Percentiles rank a stretch among this genome's conserved stretches.
Evolutionary conservation across 192 early-diverging fungal species (phyloP).

Genomic region (Rhizoclosmatium globosum): DNA sequence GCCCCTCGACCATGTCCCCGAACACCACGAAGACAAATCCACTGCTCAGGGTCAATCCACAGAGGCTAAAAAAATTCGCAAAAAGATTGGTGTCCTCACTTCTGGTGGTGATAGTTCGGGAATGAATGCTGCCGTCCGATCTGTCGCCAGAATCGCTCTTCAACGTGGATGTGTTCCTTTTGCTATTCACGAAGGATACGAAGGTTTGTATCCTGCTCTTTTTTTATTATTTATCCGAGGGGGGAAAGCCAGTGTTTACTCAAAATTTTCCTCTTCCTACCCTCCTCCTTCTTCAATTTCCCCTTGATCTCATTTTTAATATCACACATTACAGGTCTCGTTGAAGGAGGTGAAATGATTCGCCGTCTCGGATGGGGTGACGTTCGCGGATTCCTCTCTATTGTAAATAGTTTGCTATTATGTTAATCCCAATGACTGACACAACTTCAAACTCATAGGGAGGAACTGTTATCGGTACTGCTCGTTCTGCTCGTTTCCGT

Average conservation of each 20-base stretch:
- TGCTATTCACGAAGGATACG: conserved; percentile 95
- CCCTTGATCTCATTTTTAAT: neutral
- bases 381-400: conserved; percentile 84
- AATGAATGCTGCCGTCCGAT: conserved; percentile 96
- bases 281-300: conserved; percentile 5
- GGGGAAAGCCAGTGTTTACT: too few species aligned
- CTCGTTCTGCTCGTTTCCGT: conserved; percentile 87
- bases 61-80: conserved; percentile 33
- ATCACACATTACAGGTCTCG: conserved; percentile 67
- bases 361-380: conserved; percentile 86
- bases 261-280: neutral
- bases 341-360: conserved; percentile 91
- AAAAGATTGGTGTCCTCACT: conserved; percentile 93
- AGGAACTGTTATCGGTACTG: conserved; percentile 95
- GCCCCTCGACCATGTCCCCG: conserved; percentile 10
- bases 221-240: conserved; percentile 1
- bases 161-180: conserved; percentile 83
- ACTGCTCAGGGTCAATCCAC: neutral
- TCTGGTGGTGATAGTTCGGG: conserved; percentile 96
- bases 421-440: neutral
- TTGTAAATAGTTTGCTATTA: conserved; percentile 51
- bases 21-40: neutral
- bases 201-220: conserved; percentile 45
- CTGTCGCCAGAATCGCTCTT: conserved; percentile 88
- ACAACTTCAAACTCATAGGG: conserved; percentile 57